Evolutionary conservation across 768 basidiomycete genomes (phyloP).

Genomic region (Suillus weaverae): DNA sequence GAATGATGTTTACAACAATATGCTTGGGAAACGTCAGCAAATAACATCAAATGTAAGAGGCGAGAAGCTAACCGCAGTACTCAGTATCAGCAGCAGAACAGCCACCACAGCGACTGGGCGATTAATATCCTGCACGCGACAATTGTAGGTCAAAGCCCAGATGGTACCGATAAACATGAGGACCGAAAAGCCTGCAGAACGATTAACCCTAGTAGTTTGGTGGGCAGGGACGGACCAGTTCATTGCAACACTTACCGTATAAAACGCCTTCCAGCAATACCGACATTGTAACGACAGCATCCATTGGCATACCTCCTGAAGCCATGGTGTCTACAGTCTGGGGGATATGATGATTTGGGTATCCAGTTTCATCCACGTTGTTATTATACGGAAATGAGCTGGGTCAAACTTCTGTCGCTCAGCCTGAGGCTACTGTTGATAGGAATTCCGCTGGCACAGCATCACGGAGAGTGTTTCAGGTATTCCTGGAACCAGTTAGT

Average conservation of each 20-base stretch:
- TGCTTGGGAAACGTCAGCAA: constrained; percentile 9
- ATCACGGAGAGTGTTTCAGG: too few species aligned
- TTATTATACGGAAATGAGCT: too few species aligned
- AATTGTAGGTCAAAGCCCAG: constrained; percentile 15
- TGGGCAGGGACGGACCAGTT: neutral
- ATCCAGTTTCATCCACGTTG: too few species aligned
- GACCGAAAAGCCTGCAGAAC: neutral
- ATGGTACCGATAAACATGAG: constrained; percentile 13
- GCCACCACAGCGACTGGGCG: constrained; percentile 15
- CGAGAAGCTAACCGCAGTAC: constrained; percentile 19
- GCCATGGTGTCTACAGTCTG: too few species aligned
- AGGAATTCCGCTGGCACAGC: too few species aligned
- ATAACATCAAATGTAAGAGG: neutral
- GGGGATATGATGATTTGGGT: too few species aligned
- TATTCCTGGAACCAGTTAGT: too few species aligned
- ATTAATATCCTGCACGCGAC: constrained; percentile 9
- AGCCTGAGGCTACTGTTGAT: too few species aligned
- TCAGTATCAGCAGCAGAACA: constrained; percentile 18
- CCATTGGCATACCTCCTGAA: constrained; percentile 11
- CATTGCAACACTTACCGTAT: constrained; percentile 18
- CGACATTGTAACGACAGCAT: constrained; percentile 23
- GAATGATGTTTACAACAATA: constrained; percentile 15
- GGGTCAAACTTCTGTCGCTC: too few species aligned
- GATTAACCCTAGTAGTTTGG: neutral
- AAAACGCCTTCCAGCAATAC: constrained; percentile 25